Conservation (phyloP, 2,329 filamentous ascomycete genomes). For the Phyllosticta citribraziliensis region DNA sequence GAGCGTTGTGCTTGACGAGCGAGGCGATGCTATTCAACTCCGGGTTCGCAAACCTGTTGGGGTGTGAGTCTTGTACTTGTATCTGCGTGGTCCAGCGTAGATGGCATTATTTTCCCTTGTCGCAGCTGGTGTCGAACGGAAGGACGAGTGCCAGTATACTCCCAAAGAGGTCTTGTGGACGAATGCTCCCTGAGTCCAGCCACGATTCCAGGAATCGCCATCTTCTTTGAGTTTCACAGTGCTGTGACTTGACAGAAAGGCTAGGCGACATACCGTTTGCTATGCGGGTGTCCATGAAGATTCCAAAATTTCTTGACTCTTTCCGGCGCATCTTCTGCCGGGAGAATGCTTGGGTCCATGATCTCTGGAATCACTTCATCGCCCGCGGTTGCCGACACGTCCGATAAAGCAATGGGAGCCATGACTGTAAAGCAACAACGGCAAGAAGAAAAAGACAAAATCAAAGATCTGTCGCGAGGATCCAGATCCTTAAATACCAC, state of each 20-base stretch:
- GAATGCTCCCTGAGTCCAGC: too few relatives aligned
- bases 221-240: too few relatives aligned
- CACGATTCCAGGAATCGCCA: too few relatives aligned
- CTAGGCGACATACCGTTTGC: not conserved
- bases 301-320: slow-evolving; percentile 21
- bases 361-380: not conserved
- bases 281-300: slow-evolving; percentile 22
- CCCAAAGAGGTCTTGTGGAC: too few relatives aligned
- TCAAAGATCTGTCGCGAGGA: not conserved
- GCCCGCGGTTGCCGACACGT: not conserved
- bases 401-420: slow-evolving; percentile 2
- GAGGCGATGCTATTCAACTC: slow-evolving; percentile 20
- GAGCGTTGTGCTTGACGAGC: slow-evolving; percentile 19
- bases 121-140: too few relatives aligned
- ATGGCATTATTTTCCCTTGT: too few relatives aligned
- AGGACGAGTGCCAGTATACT: too few relatives aligned
- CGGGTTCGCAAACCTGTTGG: slow-evolving; percentile 19
- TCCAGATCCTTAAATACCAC: not conserved
- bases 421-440: not conserved
- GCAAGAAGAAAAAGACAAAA: not conserved
- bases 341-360: slow-evolving; percentile 18
- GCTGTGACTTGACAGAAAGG: too few relatives aligned
- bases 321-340: slow-evolving; percentile 16
- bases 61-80: slow-evolving; percentile 1
- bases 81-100: not conserved